phyloP scores from a whole-genome alignment of 2,329 filamentous ascomycete species.

The Aspergillaceae sp. region DNA sequence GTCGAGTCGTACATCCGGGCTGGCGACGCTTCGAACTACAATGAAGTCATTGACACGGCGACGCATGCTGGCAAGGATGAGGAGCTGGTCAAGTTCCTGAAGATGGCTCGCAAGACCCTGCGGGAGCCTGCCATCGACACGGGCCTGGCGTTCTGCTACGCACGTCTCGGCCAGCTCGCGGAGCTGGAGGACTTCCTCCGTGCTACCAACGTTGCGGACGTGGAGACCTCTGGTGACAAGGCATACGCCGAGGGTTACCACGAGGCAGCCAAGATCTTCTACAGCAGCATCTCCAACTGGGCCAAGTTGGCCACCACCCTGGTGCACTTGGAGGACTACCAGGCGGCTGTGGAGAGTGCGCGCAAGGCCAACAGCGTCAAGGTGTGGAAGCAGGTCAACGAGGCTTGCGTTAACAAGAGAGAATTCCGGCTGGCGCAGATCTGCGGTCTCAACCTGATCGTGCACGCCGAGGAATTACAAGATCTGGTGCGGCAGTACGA shows the following conservation, averaged over 20 bases:
- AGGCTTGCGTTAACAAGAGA: constrained; percentile 93
- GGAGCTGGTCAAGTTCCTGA: constrained; percentile 90
- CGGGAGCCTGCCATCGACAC: constrained; percentile 92
- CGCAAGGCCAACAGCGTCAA: constrained; percentile 99
- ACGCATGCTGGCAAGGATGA: constrained; percentile 96
- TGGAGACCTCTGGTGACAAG: constrained; percentile 96
- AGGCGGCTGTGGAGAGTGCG: constrained; percentile 92
- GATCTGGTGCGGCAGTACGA: constrained; percentile 95
- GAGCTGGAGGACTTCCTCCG: constrained; percentile 96
- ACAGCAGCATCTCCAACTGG: constrained; percentile 97
- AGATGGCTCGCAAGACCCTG: constrained; percentile 94
- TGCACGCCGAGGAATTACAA: constrained; percentile 91
- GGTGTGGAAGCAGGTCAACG: constrained; percentile 98
- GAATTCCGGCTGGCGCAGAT: constrained; percentile 98
- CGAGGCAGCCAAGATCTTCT: constrained; percentile 98
- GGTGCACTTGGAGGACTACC: constrained; percentile 95
- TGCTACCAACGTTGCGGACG: constrained; percentile 84
- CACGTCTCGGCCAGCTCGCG: constrained; percentile 78
- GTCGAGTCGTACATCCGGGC: constrained; percentile 98
- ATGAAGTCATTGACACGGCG: constrained; percentile 91
- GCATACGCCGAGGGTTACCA: constrained; percentile 90
- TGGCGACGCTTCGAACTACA: constrained; percentile 82
- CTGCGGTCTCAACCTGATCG: constrained; percentile 94
- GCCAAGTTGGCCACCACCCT: constrained; percentile 95
- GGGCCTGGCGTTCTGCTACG: constrained; percentile 84